A percentile compares a stretch with the other conserved stretches of the same genome.
These are phyloP conservation scores for Alternaria sp. DNA, from an alignment of 2,329 filamentous ascomycete genomes.

Conservation along the genomic window DNA sequence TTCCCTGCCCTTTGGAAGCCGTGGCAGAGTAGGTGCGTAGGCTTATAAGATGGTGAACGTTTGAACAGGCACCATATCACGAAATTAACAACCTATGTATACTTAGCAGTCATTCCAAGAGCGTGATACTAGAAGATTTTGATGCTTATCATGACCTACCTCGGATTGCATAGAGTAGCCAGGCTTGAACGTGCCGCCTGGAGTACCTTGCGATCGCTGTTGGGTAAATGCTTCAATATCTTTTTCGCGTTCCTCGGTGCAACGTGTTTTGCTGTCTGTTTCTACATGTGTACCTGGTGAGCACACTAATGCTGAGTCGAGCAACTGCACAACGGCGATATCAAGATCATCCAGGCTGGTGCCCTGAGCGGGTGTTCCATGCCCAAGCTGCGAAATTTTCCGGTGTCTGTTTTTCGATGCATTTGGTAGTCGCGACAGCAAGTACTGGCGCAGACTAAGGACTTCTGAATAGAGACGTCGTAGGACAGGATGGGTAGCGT, in stretches of 20 bases:
- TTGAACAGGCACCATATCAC: slow-evolving; percentile 78
- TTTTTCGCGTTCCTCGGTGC: slow-evolving; percentile 42
- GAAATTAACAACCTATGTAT: slow-evolving; percentile 58
- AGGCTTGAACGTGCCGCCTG: slow-evolving; percentile 41
- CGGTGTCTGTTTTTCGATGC: slow-evolving; percentile 66
- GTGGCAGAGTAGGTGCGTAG: slow-evolving; percentile 81
- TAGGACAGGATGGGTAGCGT: slow-evolving; percentile 69
- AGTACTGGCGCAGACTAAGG: slow-evolving; percentile 73
- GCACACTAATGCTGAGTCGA: slow-evolving; percentile 76
- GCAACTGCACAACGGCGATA: slow-evolving; percentile 61
- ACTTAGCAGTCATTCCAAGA: slow-evolving; percentile 23
- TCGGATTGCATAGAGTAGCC: slow-evolving; percentile 53
- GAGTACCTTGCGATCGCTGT: slow-evolving; percentile 49
- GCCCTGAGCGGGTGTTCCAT: slow-evolving; percentile 18
- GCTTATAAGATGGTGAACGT: slow-evolving; percentile 61
- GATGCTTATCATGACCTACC: slow-evolving; percentile 46
- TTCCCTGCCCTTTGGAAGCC: slow-evolving; percentile 70
- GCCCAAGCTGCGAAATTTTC: slow-evolving; percentile 53
- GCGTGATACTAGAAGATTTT: background rate
- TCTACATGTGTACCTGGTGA: slow-evolving; percentile 47
- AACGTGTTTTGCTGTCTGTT: slow-evolving; percentile 59
- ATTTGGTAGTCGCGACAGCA: slow-evolving; percentile 71
- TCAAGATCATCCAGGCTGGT: slow-evolving; percentile 49
- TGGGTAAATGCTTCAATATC: slow-evolving; percentile 59
- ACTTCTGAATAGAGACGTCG: slow-evolving; percentile 72